These are phyloP conservation scores for Aureobasidium subglaciale DNA, from an alignment of 2,329 filamentous ascomycete species.

Conservation along the genomic window DNA sequence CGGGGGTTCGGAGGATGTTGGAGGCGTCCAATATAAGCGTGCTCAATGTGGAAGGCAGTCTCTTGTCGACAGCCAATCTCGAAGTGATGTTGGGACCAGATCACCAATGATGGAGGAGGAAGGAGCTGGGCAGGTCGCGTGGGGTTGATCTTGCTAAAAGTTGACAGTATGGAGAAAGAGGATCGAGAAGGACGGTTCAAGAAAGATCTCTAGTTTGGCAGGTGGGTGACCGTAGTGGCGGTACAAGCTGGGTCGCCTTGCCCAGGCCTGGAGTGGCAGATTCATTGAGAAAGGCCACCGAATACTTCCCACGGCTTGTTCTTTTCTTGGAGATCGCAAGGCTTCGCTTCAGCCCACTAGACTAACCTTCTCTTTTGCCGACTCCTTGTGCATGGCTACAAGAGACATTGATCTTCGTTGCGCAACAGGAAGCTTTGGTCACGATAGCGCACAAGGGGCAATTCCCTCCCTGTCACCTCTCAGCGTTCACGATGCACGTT, in stretches of 20 bases:
- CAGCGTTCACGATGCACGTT: conserved; percentile 11
- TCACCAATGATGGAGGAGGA: no score
- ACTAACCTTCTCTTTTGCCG: background rate
- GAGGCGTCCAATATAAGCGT: conserved; percentile 5
- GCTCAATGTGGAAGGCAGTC: background rate
- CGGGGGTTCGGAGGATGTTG: background rate
- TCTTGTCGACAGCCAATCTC: conserved; percentile 8
- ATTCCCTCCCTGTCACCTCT: background rate
- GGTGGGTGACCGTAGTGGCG: background rate
- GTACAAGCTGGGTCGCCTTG: conserved; percentile 1
- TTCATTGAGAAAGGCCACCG: conserved; percentile 5
- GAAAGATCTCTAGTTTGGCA: conserved; percentile 4
- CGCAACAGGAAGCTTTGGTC: background rate
- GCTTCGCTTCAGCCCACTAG: background rate
- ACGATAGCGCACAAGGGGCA: background rate
- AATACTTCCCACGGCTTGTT: conserved; percentile 3
- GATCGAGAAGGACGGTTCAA: background rate
- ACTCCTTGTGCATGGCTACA: background rate
- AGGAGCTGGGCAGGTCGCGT: background rate
- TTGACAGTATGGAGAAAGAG: conserved; percentile 2
- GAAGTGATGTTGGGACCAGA: background rate
- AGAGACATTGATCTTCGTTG: background rate
- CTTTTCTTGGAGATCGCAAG: background rate
- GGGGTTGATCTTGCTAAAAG: background rate
- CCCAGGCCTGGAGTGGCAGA: background rate